Base-by-base conservation (phyloP, 129 eudicot genomes). In the Chrysanthemum makinoi region DNA sequence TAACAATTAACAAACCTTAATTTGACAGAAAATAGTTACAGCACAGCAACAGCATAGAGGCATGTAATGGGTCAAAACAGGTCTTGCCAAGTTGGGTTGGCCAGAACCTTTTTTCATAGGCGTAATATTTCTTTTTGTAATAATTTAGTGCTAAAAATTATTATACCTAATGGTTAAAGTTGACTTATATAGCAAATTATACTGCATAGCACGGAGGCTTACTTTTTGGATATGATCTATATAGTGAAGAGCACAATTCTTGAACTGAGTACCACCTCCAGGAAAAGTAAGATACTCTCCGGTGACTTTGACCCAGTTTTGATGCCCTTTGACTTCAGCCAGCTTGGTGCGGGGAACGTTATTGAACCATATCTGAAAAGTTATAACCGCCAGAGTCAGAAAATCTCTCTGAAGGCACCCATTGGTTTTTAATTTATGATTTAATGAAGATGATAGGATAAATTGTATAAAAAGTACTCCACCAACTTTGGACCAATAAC, bases 211-310 rank as follows among this genome's bases (percentile, higher is more conserved):
- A 44, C 24, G 1, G 44, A 52, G 19, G 18, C 69, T 78, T 49
- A 76, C 90, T 68, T 85, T 62, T 57, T 76, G 77, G 51, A 85
- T 75, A 48, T 75, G 72, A 68, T 85, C 84, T 2, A 85, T 82
- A 47, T 85, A 85, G 77, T 82, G 90, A 69, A 82, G 86, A 20
- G 90, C 87, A 30, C 90, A 87, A 46, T 85, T 79, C 57, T 62
- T 85, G 61, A 85, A 75, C 62, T 85, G 90, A 39, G 90, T 85
- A 39, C 90, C 90, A 52, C 90, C 90, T 8, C 90, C 90, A 0
- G 90, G 90, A 52, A 85, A 85, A 24, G 78, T 46, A 69, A 85
- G 81, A 77, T 82, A 82, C 52, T 85, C 86, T 3, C 90, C 90
- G 1, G 70, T 72, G 50, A 85, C 90, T 79, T 85, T 85, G 67